Percentiles rank a stretch among this genome's conserved stretches.
These are phyloP conservation scores for Lentinula detonsa DNA, from an alignment of 768 basidiomycete genomes.

Conservation along the genomic window DNA sequence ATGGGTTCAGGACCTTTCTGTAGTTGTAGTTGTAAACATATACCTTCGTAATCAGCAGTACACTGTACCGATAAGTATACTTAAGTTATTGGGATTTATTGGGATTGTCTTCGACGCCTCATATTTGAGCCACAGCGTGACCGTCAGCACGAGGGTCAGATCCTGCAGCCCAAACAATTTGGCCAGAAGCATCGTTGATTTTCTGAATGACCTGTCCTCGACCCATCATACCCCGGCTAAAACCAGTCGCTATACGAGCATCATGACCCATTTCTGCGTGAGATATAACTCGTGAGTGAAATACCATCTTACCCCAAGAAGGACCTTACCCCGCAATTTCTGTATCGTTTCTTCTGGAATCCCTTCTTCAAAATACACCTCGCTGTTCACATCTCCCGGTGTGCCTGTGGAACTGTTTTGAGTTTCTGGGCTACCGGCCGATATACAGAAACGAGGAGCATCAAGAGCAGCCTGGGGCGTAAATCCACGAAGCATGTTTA, in stretches of 20 bases:
- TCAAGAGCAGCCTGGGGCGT: slow-evolving; percentile 88
- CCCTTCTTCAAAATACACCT: slow-evolving; percentile 87
- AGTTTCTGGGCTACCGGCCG: slow-evolving; percentile 67
- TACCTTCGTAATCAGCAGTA: neutral
- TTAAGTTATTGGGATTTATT: neutral
- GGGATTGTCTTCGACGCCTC: slow-evolving; percentile 7
- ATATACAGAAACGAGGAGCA: slow-evolving; percentile 95
- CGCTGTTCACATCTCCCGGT: slow-evolving; percentile 71
- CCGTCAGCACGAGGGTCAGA: slow-evolving; percentile 88
- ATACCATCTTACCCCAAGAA: neutral
- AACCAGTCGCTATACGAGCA: slow-evolving; percentile 56
- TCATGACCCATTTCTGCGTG: slow-evolving; percentile 83
- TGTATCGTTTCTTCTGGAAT: slow-evolving; percentile 57
- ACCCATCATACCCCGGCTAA: slow-evolving; percentile 62
- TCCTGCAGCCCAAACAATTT: slow-evolving; percentile 90
- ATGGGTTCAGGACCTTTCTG: neutral
- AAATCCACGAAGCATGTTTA: slow-evolving; percentile 86
- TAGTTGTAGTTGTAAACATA: neutral
- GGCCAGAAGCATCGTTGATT: slow-evolving; percentile 56
- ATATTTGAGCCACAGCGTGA: slow-evolving; percentile 83
- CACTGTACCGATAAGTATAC: neutral
- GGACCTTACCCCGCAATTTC: slow-evolving; percentile 55
- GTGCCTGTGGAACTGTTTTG: slow-evolving; percentile 36
- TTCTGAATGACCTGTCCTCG: slow-evolving; percentile 90
- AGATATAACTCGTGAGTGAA: neutral